Conservation (phyloP, 305 asterid species). For the Fraxinus albicans region DNA sequence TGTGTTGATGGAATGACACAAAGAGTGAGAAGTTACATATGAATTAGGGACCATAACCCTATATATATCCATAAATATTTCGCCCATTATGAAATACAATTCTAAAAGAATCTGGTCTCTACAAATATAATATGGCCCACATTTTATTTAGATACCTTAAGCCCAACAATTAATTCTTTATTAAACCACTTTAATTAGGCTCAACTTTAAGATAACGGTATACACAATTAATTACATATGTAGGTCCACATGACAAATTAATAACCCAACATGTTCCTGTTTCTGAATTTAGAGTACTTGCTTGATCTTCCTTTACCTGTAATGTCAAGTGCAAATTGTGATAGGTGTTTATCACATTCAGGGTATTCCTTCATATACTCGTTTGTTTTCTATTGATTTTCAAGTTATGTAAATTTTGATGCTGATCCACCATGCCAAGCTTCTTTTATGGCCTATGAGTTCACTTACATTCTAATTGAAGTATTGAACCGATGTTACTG, state of each 20-base stretch:
- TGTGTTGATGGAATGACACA: not conserved
- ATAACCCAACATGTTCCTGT: not conserved
- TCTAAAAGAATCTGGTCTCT: not conserved
- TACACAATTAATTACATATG: not conserved
- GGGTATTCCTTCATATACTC: constrained; percentile 84
- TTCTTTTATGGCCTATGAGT: not conserved
- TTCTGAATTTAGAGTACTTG: not conserved
- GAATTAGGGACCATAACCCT: not conserved
- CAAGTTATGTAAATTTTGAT: constrained; percentile 51
- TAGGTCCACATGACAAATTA: not conserved
- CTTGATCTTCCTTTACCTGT: not conserved
- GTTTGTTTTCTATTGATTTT: constrained; percentile 75
- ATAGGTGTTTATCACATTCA: constrained; percentile 33
- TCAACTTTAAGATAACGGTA: not conserved
- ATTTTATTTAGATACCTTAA: not conserved
- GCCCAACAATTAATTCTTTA: not conserved
- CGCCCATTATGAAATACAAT: not conserved
- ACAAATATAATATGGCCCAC: not conserved
- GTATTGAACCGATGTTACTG: not conserved
- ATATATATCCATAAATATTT: too few relatives aligned
- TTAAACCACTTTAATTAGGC: not conserved
- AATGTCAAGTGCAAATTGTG: constrained; percentile 13
- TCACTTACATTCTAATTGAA: not conserved
- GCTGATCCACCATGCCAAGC: constrained; percentile 2
- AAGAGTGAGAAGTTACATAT: too few relatives aligned